Base-by-base conservation (phyloP, 345 rosid species). In the Firmiana major region DNA sequence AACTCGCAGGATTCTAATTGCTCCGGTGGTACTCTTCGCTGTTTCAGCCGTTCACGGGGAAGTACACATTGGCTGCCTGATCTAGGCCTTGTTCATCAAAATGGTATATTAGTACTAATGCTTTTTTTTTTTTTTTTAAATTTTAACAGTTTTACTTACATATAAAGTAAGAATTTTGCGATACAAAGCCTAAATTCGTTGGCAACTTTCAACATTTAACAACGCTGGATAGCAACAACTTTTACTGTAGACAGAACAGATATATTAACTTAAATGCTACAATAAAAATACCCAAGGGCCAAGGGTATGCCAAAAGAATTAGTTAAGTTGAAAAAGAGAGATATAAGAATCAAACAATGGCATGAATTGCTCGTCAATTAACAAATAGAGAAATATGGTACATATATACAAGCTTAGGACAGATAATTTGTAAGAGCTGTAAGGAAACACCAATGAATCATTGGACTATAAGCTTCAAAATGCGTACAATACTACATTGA, bases 381-480 rank as follows among this genome's bases (percentile, higher is more conserved):
- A 71, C 62, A 71, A 71, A 71, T 31, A 31, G 62, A 71, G 16
- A 53, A 71, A 54, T 19, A 53, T n/a, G 63, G 45, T 71, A 71
- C 62, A 34, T 10, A 71, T 71, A 53, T 53, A 71, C 75, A 58
- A 53, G 60, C 34, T 31, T 31, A 0, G 34, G 34, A 31, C 0
- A 31, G 34, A 31, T 31, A 31, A 31, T 31, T 53, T 65, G 80
- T 73, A 65, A 42, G 54, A 73, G 63, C 71, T 78, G 48, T 46
- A 68, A 77, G 74, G 65, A 77, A 45, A 53, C 73, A 64, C 80
- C 81, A 78, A 64, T 21, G 70, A 75, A 38, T 15, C 79, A 81
- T 48, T 73, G 82, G 57, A 71, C 73, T 49, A 72, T 76, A 79
- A 75, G 26, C 75, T 75, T 65, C 72, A 76, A 83, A 55, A 79